Evolutionary conservation across 306 rosid species (phyloP).

Genomic region (Medicago arabica): DNA sequence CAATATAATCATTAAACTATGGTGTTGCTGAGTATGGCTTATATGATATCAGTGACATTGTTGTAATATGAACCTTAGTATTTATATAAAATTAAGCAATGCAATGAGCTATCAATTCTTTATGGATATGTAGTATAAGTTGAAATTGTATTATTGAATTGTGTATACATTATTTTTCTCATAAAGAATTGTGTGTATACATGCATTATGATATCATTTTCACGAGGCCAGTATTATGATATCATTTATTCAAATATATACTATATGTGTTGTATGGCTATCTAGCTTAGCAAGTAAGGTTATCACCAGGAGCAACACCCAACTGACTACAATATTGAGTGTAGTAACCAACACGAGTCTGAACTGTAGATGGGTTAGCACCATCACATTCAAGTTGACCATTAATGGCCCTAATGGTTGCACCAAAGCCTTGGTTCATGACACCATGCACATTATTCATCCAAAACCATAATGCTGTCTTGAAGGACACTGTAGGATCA

Average conservation of each 20-base stretch:
- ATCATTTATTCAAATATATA: background rate
- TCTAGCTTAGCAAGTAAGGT: slow-evolving; percentile 61
- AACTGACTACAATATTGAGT: slow-evolving; percentile 64
- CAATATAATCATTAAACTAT: no score
- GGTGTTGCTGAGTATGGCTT: no score
- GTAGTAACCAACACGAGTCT: slow-evolving; percentile 57
- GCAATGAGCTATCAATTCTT: no score
- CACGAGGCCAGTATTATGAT: background rate
- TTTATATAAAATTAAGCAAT: no score
- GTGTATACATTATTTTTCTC: background rate
- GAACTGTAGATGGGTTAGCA: slow-evolving; percentile 55
- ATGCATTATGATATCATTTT: background rate
- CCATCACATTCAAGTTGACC: slow-evolving; percentile 85
- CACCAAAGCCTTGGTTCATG: slow-evolving; percentile 69
- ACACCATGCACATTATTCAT: slow-evolving; percentile 69
- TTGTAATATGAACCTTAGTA: no score
- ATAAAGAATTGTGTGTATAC: no score
- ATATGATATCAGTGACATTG: no score
- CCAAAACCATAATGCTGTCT: slow-evolving; percentile 93
- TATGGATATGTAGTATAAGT: background rate
- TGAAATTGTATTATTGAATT: background rate
- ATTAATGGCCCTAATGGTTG: slow-evolving; percentile 88
- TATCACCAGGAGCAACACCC: slow-evolving; percentile 74
- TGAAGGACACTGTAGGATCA: slow-evolving; percentile 64
- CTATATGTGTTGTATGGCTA: slow-evolving; percentile 19